A percentile compares a stretch with the other conserved stretches of the same genome.
phyloP scores from a whole-genome alignment of 352 stramenopile genomes.

The Pythium monospermum region DNA sequence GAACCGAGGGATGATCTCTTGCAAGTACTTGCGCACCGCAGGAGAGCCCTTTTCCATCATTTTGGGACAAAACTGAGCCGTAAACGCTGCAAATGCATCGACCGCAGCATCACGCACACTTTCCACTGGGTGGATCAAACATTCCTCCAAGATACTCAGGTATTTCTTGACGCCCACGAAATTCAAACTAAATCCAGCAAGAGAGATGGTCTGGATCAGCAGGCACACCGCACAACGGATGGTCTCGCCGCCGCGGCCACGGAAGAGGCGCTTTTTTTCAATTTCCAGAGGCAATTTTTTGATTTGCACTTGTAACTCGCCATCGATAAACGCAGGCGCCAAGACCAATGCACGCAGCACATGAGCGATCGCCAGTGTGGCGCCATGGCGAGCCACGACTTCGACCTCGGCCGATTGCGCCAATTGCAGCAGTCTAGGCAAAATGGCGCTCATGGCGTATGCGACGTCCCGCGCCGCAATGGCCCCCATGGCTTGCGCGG shows the following conservation, averaged over 20 bases:
- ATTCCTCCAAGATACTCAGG: conserved; percentile 81
- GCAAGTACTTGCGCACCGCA: conserved; percentile 42
- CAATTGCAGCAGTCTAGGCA: conserved; percentile 82
- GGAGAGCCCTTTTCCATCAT: conserved; percentile 47
- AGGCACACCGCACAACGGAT: conserved; percentile 92
- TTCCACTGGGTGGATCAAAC: conserved; percentile 93
- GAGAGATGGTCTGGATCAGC: conserved; percentile 90
- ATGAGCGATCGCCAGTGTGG: conserved; percentile 88
- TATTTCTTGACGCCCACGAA: conserved; percentile 79
- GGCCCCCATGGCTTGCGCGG: conserved; percentile 78
- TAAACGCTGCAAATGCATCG: conserved; percentile 82
- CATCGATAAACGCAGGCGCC: conserved; percentile 57
- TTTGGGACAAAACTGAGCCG: conserved; percentile 82
- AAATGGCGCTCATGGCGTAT: conserved; percentile 60
- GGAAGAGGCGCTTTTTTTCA: conserved; percentile 94
- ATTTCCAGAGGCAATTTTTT: conserved; percentile 82
- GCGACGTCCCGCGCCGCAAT: conserved; percentile 81
- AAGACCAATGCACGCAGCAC: conserved; percentile 50
- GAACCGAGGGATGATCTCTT: conserved; percentile 54
- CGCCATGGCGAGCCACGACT: conserved; percentile 91
- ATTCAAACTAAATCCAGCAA: conserved; percentile 40
- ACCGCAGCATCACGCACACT: conserved; percentile 87
- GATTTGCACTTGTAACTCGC: conserved; percentile 59
- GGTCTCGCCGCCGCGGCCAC: conserved; percentile 94
- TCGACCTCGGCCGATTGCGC: conserved; percentile 85